phyloP scores from a whole-genome alignment of 257 asterid species.

The Nicotiana knightiana region DNA sequence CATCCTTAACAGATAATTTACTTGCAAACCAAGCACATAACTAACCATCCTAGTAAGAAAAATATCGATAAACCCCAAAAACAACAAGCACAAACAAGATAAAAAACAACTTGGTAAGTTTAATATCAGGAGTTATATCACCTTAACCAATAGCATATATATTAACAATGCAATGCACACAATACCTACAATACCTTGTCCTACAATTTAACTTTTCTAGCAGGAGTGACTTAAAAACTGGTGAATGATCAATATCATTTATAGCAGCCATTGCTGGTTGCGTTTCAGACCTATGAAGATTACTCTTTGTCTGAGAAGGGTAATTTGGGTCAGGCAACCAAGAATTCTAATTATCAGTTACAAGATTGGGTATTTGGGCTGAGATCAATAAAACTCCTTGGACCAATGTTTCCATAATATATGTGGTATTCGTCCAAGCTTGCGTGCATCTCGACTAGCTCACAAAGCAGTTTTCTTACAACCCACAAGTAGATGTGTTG shows the following conservation, averaged over 20 bases:
- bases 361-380: neutral
- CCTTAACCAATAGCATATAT: constrained; percentile 98
- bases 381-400: neutral
- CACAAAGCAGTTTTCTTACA: neutral
- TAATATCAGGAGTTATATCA: constrained; percentile 73
- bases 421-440: neutral
- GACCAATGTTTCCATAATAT: neutral
- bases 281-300: constrained; percentile 73
- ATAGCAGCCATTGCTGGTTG: constrained; percentile 88
- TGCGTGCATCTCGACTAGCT: neutral
- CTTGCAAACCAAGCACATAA: constrained; percentile 91
- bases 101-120: constrained; percentile 67
- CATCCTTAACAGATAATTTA: constrained; percentile 46
- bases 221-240: constrained; percentile 43
- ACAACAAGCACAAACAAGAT: constrained; percentile 78
- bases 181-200: constrained; percentile 62
- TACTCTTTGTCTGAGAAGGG: constrained; percentile 36
- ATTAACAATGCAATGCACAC: constrained; percentile 85
- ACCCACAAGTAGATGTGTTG: neutral
- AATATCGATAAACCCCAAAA: constrained; percentile 67
- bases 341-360: constrained; percentile 23
- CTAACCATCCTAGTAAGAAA: constrained; percentile 82
- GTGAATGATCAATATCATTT: constrained; percentile 37
- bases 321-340: constrained; percentile 64
- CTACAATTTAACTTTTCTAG: constrained; percentile 40